Conservation (phyloP, 495 filamentous ascomycete species). For the Trichoderma reesei region DNA sequence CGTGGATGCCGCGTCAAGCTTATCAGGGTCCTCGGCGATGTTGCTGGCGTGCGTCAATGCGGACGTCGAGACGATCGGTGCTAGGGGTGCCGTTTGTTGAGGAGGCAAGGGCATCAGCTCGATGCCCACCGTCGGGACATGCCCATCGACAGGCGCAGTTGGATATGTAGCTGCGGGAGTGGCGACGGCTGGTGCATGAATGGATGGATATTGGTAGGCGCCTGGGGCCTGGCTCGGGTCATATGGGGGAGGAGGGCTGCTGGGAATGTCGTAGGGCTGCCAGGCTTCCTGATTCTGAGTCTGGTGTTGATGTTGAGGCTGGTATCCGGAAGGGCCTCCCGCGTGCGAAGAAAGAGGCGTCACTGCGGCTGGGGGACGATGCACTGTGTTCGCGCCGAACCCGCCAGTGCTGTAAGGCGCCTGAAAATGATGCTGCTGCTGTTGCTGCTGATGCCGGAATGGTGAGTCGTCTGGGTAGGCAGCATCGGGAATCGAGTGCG, state of each 20-base stretch:
- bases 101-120: not conserved
- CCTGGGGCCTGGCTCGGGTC: not conserved
- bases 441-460: not conserved
- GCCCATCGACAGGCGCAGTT: not conserved
- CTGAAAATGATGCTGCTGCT: too few species aligned
- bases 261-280: not conserved
- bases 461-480: constrained; percentile 1
- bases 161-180: not conserved
- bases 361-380: not conserved
- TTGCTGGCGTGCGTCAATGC: not conserved
- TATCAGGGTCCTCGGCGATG: not conserved
- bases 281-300: not conserved
- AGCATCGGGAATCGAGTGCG: constrained; percentile 2
- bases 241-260: not conserved
- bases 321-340: not conserved
- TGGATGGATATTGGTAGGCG: not conserved
- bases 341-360: not conserved
- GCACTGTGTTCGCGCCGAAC: not conserved
- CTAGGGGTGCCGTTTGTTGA: not conserved
- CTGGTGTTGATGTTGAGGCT: not conserved
- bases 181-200: not conserved
- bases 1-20: not conserved
- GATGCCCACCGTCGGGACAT: not conserved
- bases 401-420: not conserved
- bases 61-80: not conserved